Percentiles rank a stretch among this genome's conserved stretches.
Evolutionary conservation across 768 basidiomycete species (phyloP).

Genomic region (Suillus luteus): DNA sequence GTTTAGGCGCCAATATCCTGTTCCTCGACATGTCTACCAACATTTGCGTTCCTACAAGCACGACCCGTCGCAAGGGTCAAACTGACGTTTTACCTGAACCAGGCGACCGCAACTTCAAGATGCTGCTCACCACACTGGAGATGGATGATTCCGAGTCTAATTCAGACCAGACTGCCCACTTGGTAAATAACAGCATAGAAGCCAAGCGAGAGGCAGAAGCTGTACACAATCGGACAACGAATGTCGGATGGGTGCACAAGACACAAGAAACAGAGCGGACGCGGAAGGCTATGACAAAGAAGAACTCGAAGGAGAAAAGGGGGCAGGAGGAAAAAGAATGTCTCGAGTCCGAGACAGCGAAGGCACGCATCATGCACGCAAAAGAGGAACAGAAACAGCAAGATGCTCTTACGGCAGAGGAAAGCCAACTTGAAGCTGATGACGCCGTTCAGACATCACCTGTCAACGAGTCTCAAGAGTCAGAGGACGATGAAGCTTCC

Average conservation of each 20-base stretch:
- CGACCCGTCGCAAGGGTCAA: not conserved
- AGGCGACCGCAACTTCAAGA: slow-evolving; percentile 91
- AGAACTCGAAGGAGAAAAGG: slow-evolving; percentile 20
- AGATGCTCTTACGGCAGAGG: slow-evolving; percentile 34
- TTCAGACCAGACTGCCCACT: slow-evolving; percentile 59
- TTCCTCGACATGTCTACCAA: slow-evolving; percentile 53
- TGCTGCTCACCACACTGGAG: slow-evolving; percentile 90
- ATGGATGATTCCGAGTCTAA: slow-evolving; percentile 97
- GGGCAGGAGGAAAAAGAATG: slow-evolving; percentile 19
- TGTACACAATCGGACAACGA: slow-evolving; percentile 35
- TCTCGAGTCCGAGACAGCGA: slow-evolving; percentile 36
- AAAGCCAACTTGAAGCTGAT: slow-evolving; percentile 30
- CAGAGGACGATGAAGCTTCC: slow-evolving; percentile 40
- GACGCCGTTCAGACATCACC: slow-evolving; percentile 36
- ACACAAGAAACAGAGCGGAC: slow-evolving; percentile 44
- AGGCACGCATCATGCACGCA: slow-evolving; percentile 36
- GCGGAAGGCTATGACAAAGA: slow-evolving; percentile 33
- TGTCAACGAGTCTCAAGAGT: slow-evolving; percentile 48
- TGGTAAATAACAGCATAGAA: slow-evolving; percentile 80
- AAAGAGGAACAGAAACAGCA: slow-evolving; percentile 34
- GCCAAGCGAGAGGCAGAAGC: slow-evolving; percentile 28
- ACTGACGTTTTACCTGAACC: slow-evolving; percentile 64
- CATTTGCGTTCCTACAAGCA: slow-evolving; percentile 64
- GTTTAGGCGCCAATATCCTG: slow-evolving; percentile 44
- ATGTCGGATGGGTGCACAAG: slow-evolving; percentile 37